These are phyloP conservation scores for Nakataea oryzae DNA, from an alignment of 2,329 filamentous ascomycete genomes.

Conservation along the genomic window DNA sequence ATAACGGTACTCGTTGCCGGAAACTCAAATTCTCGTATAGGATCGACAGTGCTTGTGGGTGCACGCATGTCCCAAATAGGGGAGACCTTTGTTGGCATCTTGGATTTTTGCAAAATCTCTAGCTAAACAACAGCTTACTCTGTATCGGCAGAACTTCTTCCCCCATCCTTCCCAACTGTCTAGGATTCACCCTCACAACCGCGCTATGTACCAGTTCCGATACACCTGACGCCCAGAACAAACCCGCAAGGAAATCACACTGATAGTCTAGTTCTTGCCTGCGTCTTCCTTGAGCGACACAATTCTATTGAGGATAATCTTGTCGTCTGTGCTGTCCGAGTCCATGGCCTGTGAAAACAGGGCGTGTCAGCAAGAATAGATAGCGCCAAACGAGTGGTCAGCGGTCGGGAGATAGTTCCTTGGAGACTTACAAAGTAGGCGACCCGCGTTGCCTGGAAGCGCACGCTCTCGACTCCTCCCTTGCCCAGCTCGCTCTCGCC, in stretches of 20 bases:
- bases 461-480: constrained; percentile 60
- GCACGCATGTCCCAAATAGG: too few species aligned
- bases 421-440: constrained; percentile 60
- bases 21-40: too few species aligned
- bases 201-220: neutral
- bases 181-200: too few species aligned
- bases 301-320: constrained; percentile 80
- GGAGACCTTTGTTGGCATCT: too few species aligned
- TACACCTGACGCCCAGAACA: neutral
- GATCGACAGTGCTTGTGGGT: too few species aligned
- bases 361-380: neutral
- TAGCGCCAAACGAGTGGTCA: neutral
- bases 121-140: too few species aligned
- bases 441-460: constrained; percentile 86
- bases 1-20: too few species aligned
- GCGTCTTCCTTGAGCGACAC: constrained; percentile 83
- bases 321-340: constrained; percentile 66
- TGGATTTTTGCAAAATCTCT: too few species aligned
- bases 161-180: too few species aligned
- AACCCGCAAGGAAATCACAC: neutral
- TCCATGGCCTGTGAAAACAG: constrained; percentile 42
- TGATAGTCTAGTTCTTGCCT: constrained; percentile 40
- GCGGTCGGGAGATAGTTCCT: neutral
- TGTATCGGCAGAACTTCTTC: too few species aligned
- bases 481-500: constrained; percentile 55